Evolutionary conservation across 306 rosid genomes (phyloP), one percentile per base, ranked within the genome.

Genomic region (Pyrus betulifolia): DNA sequence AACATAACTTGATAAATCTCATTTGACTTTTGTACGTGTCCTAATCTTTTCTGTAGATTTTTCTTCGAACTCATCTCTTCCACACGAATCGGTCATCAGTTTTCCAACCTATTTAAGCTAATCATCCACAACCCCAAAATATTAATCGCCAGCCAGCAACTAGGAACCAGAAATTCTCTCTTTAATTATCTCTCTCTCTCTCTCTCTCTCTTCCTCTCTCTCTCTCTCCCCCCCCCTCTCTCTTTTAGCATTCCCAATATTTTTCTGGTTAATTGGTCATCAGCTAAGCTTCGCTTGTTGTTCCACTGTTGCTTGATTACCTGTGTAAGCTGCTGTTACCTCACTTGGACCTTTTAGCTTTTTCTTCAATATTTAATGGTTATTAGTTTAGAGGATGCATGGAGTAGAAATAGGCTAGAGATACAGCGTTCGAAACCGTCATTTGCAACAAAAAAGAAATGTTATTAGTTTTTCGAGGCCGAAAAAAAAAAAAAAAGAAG

Each of bases 11-110:
- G 25, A 79, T 69, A 71, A 42, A 63, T 78, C 68, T 65, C 72
- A 69, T 33, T 79, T 80, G 77, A 84, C 85, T 73, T 76, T 66
- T 40, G 38, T 8, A 61, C 69, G n/a, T 27, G 67, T 8, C 61
- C 23, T 55, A 18, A 55, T 55, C 9, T 10, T 55, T 55, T 59
- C 11, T 11, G 3, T 27, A 55, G 66, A 44, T 33, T 60, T 51
- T 70, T 82, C 74, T 77, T 51, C 71, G 27, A 77, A 51, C 51
- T 57, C 65, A 73, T 83, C 84, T 70, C 75, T 83, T 73, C 83
- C 84, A 76, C 79, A 62, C 70, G 67, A 44, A 23, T 4, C 18
- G 51, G 11, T 44, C 46, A 33, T 79, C 13, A 25, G 13, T 17
- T 11, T 69, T 3, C 22, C 70, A 11, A 35, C 9, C 67, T 35